Conservation (phyloP, 345 rosid species). For the Melaleuca quinquenervia region DNA sequence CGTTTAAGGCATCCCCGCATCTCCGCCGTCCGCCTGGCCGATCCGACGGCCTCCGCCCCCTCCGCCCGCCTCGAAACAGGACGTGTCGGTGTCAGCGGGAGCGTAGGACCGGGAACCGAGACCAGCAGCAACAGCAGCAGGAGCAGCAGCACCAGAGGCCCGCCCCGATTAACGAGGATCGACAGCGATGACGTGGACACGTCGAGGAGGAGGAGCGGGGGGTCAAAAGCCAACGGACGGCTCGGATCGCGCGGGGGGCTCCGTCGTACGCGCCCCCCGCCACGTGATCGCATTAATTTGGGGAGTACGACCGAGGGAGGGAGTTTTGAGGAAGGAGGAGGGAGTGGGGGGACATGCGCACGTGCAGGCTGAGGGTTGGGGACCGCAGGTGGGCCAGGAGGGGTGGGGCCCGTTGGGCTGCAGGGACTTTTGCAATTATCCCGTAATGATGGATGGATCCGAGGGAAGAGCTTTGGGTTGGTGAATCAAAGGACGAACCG, state of each 20-base stretch:
- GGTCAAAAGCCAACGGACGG: conserved; percentile 2
- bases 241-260: not conserved
- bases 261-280: not conserved
- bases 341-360: not conserved
- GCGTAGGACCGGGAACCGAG: conserved; percentile 19
- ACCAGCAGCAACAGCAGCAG: not conserved
- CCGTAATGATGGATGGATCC: not conserved
- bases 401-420: not conserved
- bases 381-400: not conserved
- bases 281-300: not conserved
- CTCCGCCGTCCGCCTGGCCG: conserved; percentile 7
- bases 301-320: not conserved
- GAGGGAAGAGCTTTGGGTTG: not conserved
- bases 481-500: not conserved
- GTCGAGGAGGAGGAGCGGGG: not conserved
- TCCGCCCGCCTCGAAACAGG: conserved; percentile 20
- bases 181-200: not conserved
- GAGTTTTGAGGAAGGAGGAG: too few species aligned
- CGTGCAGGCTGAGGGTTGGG: not conserved
- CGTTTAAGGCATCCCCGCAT: conserved; percentile 25
- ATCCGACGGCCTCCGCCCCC: conserved; percentile 14
- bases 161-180: not conserved
- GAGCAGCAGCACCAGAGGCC: not conserved
- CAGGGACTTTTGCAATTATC: not conserved
- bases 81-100: conserved; percentile 54